These are phyloP conservation scores for Penicillium parvum DNA, from an alignment of 495 filamentous ascomycete genomes.

Conservation along the genomic window DNA sequence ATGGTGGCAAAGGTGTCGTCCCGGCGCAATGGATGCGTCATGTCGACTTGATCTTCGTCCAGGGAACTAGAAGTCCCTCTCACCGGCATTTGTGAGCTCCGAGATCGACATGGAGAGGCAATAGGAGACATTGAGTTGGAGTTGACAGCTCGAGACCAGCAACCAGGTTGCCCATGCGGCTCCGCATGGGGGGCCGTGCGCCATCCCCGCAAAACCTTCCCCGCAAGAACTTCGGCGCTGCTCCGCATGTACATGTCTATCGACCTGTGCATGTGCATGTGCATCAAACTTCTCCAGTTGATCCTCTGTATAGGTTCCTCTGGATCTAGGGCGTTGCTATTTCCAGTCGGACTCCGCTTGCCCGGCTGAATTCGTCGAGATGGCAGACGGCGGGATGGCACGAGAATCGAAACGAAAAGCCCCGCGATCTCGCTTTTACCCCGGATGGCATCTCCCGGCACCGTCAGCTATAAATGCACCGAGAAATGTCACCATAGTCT, in stretches of 20 bases:
- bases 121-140: no score
- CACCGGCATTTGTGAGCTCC: no score
- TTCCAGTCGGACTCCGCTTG: constrained; percentile 1
- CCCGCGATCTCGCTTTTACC: neutral
- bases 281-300: no score
- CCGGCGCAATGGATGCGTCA: no score
- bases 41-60: no score
- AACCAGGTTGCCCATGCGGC: constrained; percentile 1
- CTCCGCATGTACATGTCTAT: neutral
- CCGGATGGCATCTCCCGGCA: neutral
- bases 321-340: no score
- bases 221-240: neutral
- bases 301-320: no score
- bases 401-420: neutral
- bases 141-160: neutral
- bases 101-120: no score
- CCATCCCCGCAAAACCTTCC: constrained; percentile 9
- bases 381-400: neutral
- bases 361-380: constrained; percentile 1
- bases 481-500: neutral
- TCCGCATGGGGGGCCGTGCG: constrained; percentile 1
- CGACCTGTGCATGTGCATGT: no score
- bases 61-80: no score
- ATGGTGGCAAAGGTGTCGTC: no score
- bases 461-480: neutral